Percentiles rank a stretch among this genome's conserved stretches.
Conservation (phyloP, 495 filamentous ascomycete genomes). For the Tricharina praecox region DNA sequence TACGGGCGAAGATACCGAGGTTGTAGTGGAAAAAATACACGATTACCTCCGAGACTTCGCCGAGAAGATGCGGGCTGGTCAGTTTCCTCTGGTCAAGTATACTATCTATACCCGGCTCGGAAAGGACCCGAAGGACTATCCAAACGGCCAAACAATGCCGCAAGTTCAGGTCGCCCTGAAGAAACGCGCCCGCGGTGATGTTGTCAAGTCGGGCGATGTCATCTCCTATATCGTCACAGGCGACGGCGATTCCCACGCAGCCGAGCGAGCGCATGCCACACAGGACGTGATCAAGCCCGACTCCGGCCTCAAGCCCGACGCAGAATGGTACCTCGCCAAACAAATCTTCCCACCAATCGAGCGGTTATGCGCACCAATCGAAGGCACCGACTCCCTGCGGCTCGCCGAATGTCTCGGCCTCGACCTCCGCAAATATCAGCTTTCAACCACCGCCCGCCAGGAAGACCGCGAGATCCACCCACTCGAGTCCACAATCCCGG, state of each 20-base stretch:
- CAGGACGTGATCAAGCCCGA: slow-evolving; percentile 68
- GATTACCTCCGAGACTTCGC: slow-evolving; percentile 74
- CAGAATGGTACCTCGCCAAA: slow-evolving; percentile 90
- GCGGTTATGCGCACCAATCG: slow-evolving; percentile 88
- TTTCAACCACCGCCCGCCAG: slow-evolving; percentile 35
- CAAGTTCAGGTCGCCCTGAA: slow-evolving; percentile 87
- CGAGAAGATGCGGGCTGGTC: slow-evolving; percentile 60
- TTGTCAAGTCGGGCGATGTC: slow-evolving; percentile 78
- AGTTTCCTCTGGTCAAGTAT: slow-evolving; percentile 65
- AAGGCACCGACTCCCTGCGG: slow-evolving; percentile 71
- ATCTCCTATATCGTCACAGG: slow-evolving; percentile 88
- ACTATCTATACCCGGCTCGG: slow-evolving; percentile 95
- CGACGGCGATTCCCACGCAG: slow-evolving; percentile 38
- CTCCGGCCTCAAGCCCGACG: slow-evolving; percentile 45
- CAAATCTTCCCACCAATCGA: slow-evolving; percentile 98
- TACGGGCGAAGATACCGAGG: slow-evolving; percentile 80
- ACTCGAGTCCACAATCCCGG: slow-evolving; percentile 83
- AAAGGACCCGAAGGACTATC: slow-evolving; percentile 82
- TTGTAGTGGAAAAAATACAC: slow-evolving; percentile 76
- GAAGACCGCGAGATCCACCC: slow-evolving; percentile 59
- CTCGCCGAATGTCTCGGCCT: slow-evolving; percentile 87
- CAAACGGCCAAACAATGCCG: slow-evolving; percentile 86
- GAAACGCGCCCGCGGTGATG: slow-evolving; percentile 73
- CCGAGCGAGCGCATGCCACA: slow-evolving; percentile 72
- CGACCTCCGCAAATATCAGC: slow-evolving; percentile 71